Conservation (phyloP, 129 eudicot species). For the Lactuca saligna region DNA sequence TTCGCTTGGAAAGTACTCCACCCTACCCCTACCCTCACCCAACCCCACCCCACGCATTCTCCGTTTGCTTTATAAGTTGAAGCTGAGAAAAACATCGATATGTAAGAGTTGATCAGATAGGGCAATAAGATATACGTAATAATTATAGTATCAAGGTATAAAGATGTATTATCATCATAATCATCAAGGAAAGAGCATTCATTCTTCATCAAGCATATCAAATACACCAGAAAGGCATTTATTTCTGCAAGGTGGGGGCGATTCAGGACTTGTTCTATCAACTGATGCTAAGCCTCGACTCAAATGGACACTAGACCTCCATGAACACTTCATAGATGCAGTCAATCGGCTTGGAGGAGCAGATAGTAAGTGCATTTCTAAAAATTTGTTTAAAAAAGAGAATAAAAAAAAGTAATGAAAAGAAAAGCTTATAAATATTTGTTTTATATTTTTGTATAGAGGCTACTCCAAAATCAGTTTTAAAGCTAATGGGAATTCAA, state of each 20-base stretch:
- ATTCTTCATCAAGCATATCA: slow-evolving; percentile 60
- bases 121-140: slow-evolving; percentile 41
- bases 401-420: background rate
- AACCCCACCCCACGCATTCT: slow-evolving; percentile 14
- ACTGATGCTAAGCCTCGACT: slow-evolving; percentile 97
- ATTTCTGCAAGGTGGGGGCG: slow-evolving; percentile 57
- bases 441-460: slow-evolving; percentile 42
- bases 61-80: slow-evolving; percentile 56
- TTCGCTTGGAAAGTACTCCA: slow-evolving; percentile 45
- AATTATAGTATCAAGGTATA: slow-evolving; percentile 29
- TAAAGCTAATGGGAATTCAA: slow-evolving; percentile 93
- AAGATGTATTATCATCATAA: slow-evolving; percentile 60
- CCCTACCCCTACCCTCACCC: slow-evolving; percentile 27
- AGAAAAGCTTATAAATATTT: background rate
- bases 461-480: slow-evolving; percentile 96
- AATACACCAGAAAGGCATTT: slow-evolving; percentile 69
- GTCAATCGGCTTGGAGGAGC: slow-evolving; percentile 98
- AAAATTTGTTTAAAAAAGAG: background rate
- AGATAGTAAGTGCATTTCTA: slow-evolving; percentile 59
- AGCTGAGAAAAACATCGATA: slow-evolving; percentile 32
- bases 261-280: slow-evolving; percentile 71
- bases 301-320: slow-evolving; percentile 96
- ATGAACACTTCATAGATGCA: slow-evolving; percentile 84
- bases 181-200: slow-evolving; percentile 64
- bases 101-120: slow-evolving; percentile 14